Base-by-base conservation (phyloP, 73 alveolate species). In the Paramecium biaurelia region DNA sequence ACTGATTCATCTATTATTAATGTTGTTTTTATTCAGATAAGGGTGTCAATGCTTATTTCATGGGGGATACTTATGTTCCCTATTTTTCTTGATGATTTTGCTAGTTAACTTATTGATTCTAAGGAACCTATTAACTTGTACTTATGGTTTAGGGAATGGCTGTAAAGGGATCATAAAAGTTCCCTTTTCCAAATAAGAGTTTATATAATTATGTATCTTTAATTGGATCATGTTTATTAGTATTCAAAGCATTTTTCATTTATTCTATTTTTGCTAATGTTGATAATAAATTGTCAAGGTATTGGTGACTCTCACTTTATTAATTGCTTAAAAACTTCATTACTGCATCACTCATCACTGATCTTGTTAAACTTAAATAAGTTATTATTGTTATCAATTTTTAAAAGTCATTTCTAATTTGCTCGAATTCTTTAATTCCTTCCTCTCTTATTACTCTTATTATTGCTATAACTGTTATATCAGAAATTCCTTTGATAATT, bases 341-440 rank as follows among this genome's bases (percentile, higher is more conserved):
- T 23, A 63, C 41, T 11, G 84, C 84, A 63, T 63, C 84, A 63
- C 84, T 63, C 84, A 63, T 63, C 8, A 63, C 84, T 63, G 84
- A 63, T 63, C 84, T 63, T 26, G 84, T 63, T 63, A 63, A 63
- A 30, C 49, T 63, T 63, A 63, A 30, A 63, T 63, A 63, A 1
- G 84, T 63, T 63, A 63, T 63, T 6, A 63, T 63, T 0, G 84
- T 63, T 63, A 63, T 63, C 24, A 63, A 63, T 63, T 63, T 63
- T 32, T 63, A 63, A 63, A 63, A 63, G 45, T 63, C 84, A 63
- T 63, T 63, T 30, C 84, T 26, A 12, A 63, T 30, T 30, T 32
- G 20, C 26, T 63, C 84, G 6, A 63, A 30, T 26, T 63, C 84
- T 32, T 63, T 63, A 12, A 63, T 24, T 63, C 84, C 84, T 1